These are phyloP conservation scores for Radiomyces spectabilis DNA, from an alignment of 192 early-diverging fungal species.

Conservation along the genomic window DNA sequence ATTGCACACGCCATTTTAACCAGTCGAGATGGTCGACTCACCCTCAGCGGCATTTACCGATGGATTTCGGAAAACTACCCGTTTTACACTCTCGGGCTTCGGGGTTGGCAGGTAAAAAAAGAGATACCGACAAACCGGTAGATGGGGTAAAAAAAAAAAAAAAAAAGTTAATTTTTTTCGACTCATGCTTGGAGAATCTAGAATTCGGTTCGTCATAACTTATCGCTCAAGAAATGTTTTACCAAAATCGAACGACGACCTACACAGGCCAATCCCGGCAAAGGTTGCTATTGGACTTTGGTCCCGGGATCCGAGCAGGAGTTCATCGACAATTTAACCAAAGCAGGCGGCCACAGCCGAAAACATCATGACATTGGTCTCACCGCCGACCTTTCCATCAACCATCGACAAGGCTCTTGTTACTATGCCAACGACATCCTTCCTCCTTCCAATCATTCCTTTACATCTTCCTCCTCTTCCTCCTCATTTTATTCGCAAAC, in stretches of 20 bases:
- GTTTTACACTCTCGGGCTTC: conserved; percentile 52
- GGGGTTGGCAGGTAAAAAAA: conserved; percentile 74
- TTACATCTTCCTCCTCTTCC: neutral
- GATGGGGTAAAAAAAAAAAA: neutral
- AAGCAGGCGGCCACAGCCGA: conserved; percentile 6
- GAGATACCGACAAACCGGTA: too few relatives aligned
- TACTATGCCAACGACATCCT: neutral
- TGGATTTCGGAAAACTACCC: conserved; percentile 72
- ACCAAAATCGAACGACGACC: conserved; percentile 59
- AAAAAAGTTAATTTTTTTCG: neutral
- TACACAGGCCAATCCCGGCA: conserved; percentile 53
- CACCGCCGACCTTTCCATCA: conserved; percentile 11
- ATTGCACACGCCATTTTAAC: conserved; percentile 75
- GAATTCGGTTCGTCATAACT: conserved; percentile 89
- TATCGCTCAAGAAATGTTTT: conserved; percentile 72
- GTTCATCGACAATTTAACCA: conserved; percentile 23
- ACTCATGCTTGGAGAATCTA: conserved; percentile 25
- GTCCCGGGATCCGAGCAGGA: conserved; percentile 16
- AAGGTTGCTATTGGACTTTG: conserved; percentile 65
- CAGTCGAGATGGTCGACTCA: conserved; percentile 48
- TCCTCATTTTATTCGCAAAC: conserved; percentile 1
- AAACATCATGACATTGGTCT: conserved; percentile 17
- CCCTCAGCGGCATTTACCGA: conserved; percentile 78
- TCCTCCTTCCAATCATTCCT: neutral
- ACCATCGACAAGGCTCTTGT: neutral